Evolutionary conservation across 2,329 filamentous ascomycete genomes (phyloP), one percentile per base, ranked within the genome.

Genomic region (Furcasterigmium sp.): DNA sequence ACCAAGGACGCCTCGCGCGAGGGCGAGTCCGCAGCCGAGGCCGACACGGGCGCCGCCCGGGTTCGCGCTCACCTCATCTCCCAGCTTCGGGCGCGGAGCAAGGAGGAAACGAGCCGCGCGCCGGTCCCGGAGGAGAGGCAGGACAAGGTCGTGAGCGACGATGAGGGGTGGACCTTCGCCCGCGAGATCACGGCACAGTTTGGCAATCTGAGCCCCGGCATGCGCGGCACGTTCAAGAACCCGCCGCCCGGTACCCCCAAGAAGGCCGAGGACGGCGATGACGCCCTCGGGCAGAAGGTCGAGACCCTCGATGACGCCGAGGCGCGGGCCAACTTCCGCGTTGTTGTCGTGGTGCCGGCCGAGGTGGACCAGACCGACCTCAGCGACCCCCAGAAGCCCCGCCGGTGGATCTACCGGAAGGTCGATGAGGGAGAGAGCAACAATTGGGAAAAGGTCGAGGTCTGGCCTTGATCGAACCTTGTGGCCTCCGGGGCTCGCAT

Each of bases 121-220:
- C 17, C 37, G 25, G 37, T 34, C 11, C 32, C 32, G n/a, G 17
- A 36, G 17, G 25, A 35, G 34, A 36, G 32, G n/a, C 40, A 21
- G 18, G 15, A 48, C 43, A 10, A 35, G 15, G 45, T 43, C 10
- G 26, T 47, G 14, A 47, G 57, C 2, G 66, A 65, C 11, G 64
- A 68, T 35, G 61, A 59, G 14, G 64, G 70, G 1, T 95, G 90
- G 88, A 85, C 78, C 52, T 96, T 89, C 84, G 68, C 69, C 37
- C 84, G 72, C 49, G 90, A 95, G 65, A 63, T 96, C 29, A 90
- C 87, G 40, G 87, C 80, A 39, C 87, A 93, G 61, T 97, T 96
- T 76, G 91, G 89, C 17, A 96, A 96, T 62, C 66, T 93, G 53
- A 84, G 79, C 52, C 91, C 91, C 7, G 69, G 72, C 1, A 89